Base-by-base conservation (phyloP, 495 filamentous ascomycete species). In the Hypoxylon crocopeplum region DNA sequence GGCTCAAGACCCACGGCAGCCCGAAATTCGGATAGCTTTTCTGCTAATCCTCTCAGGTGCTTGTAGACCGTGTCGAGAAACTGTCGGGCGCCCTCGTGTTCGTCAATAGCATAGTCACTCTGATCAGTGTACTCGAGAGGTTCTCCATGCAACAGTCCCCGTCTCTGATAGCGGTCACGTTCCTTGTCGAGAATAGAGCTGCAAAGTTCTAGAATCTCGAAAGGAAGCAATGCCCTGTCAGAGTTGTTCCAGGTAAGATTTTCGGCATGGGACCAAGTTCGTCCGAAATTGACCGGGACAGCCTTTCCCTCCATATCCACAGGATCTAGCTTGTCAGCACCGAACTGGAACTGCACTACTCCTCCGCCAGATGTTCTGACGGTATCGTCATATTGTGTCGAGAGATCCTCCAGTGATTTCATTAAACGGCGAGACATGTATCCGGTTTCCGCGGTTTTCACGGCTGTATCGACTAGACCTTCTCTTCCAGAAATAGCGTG, bases 391-490 rank as follows among this genome's bases (percentile, higher is more conserved):
- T 98, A 98, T 65, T 88, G 82, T 0, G 88, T 88, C 0, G 91
- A 94, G 6, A 98, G 78, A 82, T 98, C 94, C 69, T 98, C 94
- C 29, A 98, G 79, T 0, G 90, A 94, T 75, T 98, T 98, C 94
- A 98, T 98, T 72, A 98, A 72, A 34, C 94, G 88, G 76, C 94
- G 86, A 55, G 93, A 97, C 95, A 98, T 98, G 77, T 98, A 98
- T 48, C 94, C 94, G 4, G 94, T 98, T 73, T 98, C 94, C 21
- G 94, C 94, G 12, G 94, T 98, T 78, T 98, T 98, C 75, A 98
- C 94, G 25, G 94, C 94, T n/a, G 94, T 98, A 84, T 98, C 94
- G 64, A 98, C 93, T 58, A 98, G 78, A 83, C 94, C 94, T 85
- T 97, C 94, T 86, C 94, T 89, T 69, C 94, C 94, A 34, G 91